Evolutionary conservation across 1,284 basidiomycete genomes (phyloP), one percentile per base, ranked within the genome.

Genomic region (Pulchroboletus neoregius): DNA sequence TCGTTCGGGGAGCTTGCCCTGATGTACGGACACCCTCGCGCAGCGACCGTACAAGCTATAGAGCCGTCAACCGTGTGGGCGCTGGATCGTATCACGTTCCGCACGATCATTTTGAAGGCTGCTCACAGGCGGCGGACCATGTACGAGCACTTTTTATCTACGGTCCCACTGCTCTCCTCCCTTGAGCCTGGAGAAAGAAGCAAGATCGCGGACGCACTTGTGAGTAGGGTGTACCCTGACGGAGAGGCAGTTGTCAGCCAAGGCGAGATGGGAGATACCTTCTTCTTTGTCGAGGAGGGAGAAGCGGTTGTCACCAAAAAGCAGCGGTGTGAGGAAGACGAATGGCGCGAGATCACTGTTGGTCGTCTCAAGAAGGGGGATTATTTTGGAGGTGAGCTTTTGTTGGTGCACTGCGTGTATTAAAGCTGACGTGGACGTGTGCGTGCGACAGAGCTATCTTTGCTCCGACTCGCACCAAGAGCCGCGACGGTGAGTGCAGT

Each of bases 1-100:
- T 92, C 89, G 40, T 98, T 99, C 58, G 95, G 96, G 42, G 96
- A 99, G 70, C 78, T 99, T 40, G 96, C 96, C 26, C 72, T 99
- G 55, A 95, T 99, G 91, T 96, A 99, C 70, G 93, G 93, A 38
- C 93, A 96, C 58, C 92, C 93, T 26, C 88, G 95, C 39, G 93
- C 94, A 5, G 95, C 96, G 5, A 93, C 93, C 3, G 93, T 99
- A 39, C 71, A 97, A 24, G 86, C 94, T 4, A 83, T 88, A 32
- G 84, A 90, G 45, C 71, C 80, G 0, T 94, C 89, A 43, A 93
- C 88, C 6, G 75, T 98, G 27, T 99, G 95, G 95, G 87, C 91
- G 6, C 75, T 99, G 49, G 95, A 99, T 71, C 87, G 95, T 45
- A 92, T 96, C 59, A 98, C 94, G 1, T 99, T 99, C 84, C 84